Percentiles rank a stretch among this genome's conserved stretches.
Conservation (phyloP, 164 flowering plant genomes). For the Nelumbo lutea region DNA sequence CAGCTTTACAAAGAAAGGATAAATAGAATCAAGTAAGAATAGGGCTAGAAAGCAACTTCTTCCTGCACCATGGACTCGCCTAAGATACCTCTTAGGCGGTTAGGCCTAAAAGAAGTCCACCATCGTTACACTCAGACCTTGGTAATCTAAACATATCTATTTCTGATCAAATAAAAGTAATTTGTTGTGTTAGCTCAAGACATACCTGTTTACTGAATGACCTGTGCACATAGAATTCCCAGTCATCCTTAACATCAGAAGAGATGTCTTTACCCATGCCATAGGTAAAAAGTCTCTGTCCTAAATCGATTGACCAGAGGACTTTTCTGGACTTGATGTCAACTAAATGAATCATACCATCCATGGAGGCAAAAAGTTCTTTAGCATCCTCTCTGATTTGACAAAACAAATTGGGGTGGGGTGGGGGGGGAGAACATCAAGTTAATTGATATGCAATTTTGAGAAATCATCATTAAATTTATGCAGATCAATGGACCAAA, state of each 20-base stretch:
- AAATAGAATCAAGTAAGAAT: not conserved
- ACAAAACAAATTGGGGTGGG: not conserved
- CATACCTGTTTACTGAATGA: conserved; percentile 39
- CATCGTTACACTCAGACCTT: no score
- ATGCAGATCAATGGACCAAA: not conserved
- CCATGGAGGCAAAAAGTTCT: conserved; percentile 34
- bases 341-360: conserved; percentile 47
- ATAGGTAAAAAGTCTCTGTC: conserved; percentile 33
- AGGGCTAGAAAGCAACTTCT: not conserved
- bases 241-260: conserved; percentile 48
- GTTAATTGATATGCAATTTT: not conserved
- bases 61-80: not conserved
- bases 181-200: not conserved
- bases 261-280: conserved; percentile 23
- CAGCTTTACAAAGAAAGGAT: not conserved
- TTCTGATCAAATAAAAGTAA: not conserved
- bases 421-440: not conserved
- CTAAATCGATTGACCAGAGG: conserved; percentile 52
- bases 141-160: no score
- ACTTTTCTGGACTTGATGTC: conserved; percentile 30
- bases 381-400: conserved; percentile 28
- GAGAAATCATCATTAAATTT: not conserved
- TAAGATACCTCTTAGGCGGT: no score
- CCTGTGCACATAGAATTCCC: conserved; percentile 38
- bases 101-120: not conserved